Evolutionary conservation across 176 grass and related monocot species (phyloP), one percentile per base, ranked within the genome.

Genomic region (Phoenix dactylifera): DNA sequence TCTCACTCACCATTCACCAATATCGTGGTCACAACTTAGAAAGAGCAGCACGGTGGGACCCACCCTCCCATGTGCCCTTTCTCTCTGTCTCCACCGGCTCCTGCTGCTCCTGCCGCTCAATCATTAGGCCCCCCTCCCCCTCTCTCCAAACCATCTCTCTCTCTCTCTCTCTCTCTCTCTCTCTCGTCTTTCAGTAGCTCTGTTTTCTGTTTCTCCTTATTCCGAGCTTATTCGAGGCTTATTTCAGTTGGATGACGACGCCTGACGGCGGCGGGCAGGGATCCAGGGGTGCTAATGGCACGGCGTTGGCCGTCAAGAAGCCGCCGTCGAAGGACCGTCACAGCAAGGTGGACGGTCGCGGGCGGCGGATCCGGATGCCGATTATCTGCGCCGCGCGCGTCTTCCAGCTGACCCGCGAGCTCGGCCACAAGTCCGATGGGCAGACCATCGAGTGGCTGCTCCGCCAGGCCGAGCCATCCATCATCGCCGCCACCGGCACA

Each of bases 401-500:
- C 28, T 68, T 68, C 52, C 65, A 68, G 52, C 65, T 68, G 50
- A 68, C 65, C 26, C 52, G 52, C n/a, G 65, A 68, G 65, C 65
- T 68, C 65, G 65, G 65, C 14, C 65, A 68, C 65, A 68, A 68
- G 50, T 68, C 65, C 52, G 65, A 68, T 26, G 65, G 65, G 3
- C 65, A 68, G 52, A 68, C 65, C 52, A 68, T 68, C 51, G 65
- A 68, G 51, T 68, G 65, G 65, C 65, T 68, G 17, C 65, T 68
- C 52, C 65, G 65, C 52, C 65, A 68, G 26, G 65, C 65, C 28
- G 65, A 68, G 12, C 65, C 65, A 4, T 68, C 65, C 52, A 68
- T 68, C 65, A 68, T 68, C 65, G 65, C 65, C 10, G 65, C 65
- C 26, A 68, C 65, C 0, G 65, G 65, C 28, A 22, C 65, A 26